phyloP scores from a whole-genome alignment of 768 basidiomycete genomes.

The Leucosporidium scottii region DNA sequence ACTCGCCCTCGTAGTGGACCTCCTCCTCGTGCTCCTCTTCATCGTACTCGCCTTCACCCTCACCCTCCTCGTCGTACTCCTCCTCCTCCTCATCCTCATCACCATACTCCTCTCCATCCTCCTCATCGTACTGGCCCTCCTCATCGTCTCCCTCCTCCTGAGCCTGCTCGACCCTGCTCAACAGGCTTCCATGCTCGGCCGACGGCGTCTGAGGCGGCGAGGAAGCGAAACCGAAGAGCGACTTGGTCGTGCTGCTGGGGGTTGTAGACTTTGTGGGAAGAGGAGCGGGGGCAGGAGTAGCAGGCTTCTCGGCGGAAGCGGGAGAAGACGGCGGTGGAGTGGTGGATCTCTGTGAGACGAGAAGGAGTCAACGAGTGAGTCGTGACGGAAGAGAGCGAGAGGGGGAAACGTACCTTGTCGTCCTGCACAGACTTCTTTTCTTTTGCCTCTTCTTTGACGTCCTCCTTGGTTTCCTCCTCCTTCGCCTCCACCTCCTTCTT shows the following conservation, averaged over 20 bases:
- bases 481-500: neutral
- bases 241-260: neutral
- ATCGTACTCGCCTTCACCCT: neutral
- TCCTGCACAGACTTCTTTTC: neutral
- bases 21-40: neutral
- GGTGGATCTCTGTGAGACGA: neutral
- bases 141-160: neutral
- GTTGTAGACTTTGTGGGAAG: neutral
- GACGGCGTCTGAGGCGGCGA: too few relatives aligned
- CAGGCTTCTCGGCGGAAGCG: neutral
- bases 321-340: neutral
- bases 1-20: neutral
- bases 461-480: neutral
- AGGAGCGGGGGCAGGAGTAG: neutral
- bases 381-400: too few relatives aligned
- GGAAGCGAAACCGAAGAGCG: constrained; percentile 1
- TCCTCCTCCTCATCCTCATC: neutral
- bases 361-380: too few relatives aligned
- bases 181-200: too few relatives aligned
- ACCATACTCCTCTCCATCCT: neutral
- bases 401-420: neutral
- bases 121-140: neutral
- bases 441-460: neutral
- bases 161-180: neutral
- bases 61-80: neutral